Conservation (phyloP, 148 eudicot genomes). For the Camellia sinensis region DNA sequence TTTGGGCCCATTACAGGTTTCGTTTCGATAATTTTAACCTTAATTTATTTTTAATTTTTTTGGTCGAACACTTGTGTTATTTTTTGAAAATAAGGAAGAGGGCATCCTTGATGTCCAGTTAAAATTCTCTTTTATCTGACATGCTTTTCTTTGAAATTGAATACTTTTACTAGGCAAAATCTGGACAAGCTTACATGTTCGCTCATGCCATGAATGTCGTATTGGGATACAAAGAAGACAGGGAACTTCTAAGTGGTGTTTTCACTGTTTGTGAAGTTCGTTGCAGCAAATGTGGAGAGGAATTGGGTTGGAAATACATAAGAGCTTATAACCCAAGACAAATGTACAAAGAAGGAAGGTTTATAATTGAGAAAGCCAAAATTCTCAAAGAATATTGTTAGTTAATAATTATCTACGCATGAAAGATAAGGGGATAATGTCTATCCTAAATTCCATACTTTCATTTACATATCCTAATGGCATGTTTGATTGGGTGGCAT, state of each 20-base stretch:
- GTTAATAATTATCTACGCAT: no score
- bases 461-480: no score
- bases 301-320: slow-evolving; percentile 56
- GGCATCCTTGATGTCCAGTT: neutral
- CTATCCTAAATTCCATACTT: no score
- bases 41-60: no score
- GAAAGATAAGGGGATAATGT: no score
- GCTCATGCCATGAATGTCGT: slow-evolving; percentile 41
- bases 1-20: no score
- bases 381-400: slow-evolving; percentile 34
- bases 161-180: slow-evolving; percentile 28
- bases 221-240: slow-evolving; percentile 34
- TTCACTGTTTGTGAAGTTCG: slow-evolving; percentile 28
- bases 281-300: slow-evolving; percentile 48
- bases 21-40: no score
- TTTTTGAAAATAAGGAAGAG: no score
- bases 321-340: slow-evolving; percentile 35
- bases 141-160: neutral
- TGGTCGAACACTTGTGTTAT: no score
- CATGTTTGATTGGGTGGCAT: no score
- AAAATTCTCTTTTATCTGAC: neutral
- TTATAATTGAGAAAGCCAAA: slow-evolving; percentile 42
- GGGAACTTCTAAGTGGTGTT: slow-evolving; percentile 35
- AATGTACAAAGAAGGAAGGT: slow-evolving; percentile 41
- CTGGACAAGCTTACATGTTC: slow-evolving; percentile 47